phyloP scores from a whole-genome alignment of 2,329 filamentous ascomycete genomes.

The Acrodontium crateriforme region DNA sequence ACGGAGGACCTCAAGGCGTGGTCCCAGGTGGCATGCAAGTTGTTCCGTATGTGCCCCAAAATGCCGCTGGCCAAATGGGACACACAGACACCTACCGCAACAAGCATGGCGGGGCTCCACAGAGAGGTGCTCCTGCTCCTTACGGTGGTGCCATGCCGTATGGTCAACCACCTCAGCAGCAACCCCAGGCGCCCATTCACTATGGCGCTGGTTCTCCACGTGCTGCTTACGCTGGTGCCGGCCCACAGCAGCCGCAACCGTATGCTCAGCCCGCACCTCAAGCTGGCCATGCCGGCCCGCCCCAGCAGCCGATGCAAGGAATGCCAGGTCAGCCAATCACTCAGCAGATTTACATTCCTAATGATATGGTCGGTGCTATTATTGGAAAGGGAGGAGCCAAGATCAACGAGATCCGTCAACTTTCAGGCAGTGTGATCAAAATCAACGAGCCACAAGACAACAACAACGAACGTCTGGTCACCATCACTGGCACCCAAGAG shows the following conservation, averaged over 20 bases:
- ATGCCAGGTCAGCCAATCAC: slow-evolving; percentile 75
- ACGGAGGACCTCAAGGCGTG: slow-evolving; percentile 80
- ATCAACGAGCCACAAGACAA: slow-evolving; percentile 99
- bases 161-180: slow-evolving; percentile 22
- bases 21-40: slow-evolving; percentile 98
- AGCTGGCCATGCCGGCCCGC: slow-evolving; percentile 49
- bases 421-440: slow-evolving; percentile 97
- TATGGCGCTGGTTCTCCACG: slow-evolving; percentile 63
- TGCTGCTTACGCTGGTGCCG: slow-evolving; percentile 62
- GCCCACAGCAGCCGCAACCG: slow-evolving; percentile 59
- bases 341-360: slow-evolving; percentile 97
- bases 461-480: slow-evolving; percentile 94
- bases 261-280: slow-evolving; percentile 39
- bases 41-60: slow-evolving; percentile 91
- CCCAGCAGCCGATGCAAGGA: slow-evolving; percentile 56
- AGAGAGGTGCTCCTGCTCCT: slow-evolving; percentile 56
- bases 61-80: slow-evolving; percentile 82
- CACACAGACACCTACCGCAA: slow-evolving; percentile 76
- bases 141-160: slow-evolving; percentile 51
- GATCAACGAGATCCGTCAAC: slow-evolving; percentile 97
- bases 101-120: slow-evolving; percentile 58
- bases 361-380: slow-evolving; percentile 98
- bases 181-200: slow-evolving; percentile 52
- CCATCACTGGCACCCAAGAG: slow-evolving; percentile 92
- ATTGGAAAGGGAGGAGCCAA: slow-evolving; percentile 97